Evolutionary conservation across 345 rosid species (phyloP).

Genomic region (Streptanthus diversifolius): DNA sequence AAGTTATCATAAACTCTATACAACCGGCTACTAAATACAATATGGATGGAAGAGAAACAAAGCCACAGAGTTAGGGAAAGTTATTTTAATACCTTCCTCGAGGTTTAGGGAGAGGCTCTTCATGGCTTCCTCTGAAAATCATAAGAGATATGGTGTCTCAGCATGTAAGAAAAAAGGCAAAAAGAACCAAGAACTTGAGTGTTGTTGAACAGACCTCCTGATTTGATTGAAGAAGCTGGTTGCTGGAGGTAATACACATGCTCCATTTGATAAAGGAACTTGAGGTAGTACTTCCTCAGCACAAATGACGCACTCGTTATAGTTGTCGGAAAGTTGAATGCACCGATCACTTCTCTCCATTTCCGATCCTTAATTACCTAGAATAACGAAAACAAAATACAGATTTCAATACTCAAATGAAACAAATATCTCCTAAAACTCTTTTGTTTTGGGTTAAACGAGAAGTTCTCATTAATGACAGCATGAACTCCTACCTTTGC

Average conservation of each 20-base stretch:
- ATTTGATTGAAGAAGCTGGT: constrained; percentile 39
- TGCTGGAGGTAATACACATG: constrained; percentile 53
- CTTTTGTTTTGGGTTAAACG: no score
- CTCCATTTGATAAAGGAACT: constrained; percentile 64
- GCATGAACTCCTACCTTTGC: no score
- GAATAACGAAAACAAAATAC: no score
- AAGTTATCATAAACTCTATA: background rate
- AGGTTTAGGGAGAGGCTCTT: constrained; percentile 3
- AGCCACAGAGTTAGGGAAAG: background rate
- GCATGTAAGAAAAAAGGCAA: background rate
- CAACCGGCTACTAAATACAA: background rate
- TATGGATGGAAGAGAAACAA: background rate
- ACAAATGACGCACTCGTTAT: constrained; percentile 84
- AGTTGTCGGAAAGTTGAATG: constrained; percentile 71
- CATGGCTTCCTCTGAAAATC: constrained; percentile 29
- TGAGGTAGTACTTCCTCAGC: constrained; percentile 65
- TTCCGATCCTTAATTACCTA: constrained; percentile 68
- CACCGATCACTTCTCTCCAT: constrained; percentile 82
- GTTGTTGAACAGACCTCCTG: constrained; percentile 15
- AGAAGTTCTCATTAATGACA: no score
- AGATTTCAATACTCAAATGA: no score
- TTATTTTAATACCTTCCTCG: constrained; percentile 26
- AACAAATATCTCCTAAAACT: no score
- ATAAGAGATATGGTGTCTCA: background rate
- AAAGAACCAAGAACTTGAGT: background rate